Percentiles rank a stretch among this genome's conserved stretches.
These are phyloP conservation scores for Salix purpurea DNA, from an alignment of 345 rosid genomes.

Conservation along the genomic window DNA sequence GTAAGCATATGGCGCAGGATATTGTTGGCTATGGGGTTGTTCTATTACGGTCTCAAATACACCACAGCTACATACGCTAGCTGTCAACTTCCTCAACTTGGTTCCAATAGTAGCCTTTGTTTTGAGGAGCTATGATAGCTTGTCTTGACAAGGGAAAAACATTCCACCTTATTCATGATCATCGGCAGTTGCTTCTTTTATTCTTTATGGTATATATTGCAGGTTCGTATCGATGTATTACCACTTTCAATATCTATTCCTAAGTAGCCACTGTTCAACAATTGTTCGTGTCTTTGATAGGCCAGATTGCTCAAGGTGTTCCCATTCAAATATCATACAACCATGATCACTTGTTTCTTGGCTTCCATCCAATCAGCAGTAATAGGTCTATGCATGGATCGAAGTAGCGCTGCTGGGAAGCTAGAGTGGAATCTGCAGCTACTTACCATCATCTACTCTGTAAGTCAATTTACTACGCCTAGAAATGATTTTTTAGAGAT, in stretches of 20 bases:
- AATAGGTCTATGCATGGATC: conserved; percentile 33
- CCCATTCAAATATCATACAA: conserved; percentile 39
- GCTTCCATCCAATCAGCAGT: conserved; percentile 30
- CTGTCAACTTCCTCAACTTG: conserved; percentile 36
- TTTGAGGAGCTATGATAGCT: conserved; percentile 30
- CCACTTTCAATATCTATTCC: no score
- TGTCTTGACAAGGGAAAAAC: conserved; percentile 36
- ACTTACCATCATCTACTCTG: conserved; percentile 43
- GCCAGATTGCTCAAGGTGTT: conserved; percentile 31
- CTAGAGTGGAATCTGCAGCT: conserved; percentile 41
- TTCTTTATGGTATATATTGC: conserved; percentile 40
- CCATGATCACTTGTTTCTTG: conserved; percentile 41
- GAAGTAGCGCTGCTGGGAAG: conserved; percentile 26
- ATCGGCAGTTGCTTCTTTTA: conserved; percentile 30
- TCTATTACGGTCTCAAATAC: conserved; percentile 41
- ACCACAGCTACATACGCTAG: conserved; percentile 50
- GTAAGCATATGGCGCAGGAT: conserved; percentile 22
- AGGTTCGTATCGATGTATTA: conserved; percentile 22
- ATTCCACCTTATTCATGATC: conserved; percentile 24
- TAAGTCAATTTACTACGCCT: background rate
- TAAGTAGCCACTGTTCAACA: background rate
- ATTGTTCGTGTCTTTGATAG: conserved; percentile 7
- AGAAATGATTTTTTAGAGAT: background rate
- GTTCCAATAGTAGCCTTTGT: conserved; percentile 45
- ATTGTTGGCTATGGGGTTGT: conserved; percentile 40